Evolutionary conservation across 2,329 filamentous ascomycete species (phyloP).

Genomic region (Fusarium mundagurra): DNA sequence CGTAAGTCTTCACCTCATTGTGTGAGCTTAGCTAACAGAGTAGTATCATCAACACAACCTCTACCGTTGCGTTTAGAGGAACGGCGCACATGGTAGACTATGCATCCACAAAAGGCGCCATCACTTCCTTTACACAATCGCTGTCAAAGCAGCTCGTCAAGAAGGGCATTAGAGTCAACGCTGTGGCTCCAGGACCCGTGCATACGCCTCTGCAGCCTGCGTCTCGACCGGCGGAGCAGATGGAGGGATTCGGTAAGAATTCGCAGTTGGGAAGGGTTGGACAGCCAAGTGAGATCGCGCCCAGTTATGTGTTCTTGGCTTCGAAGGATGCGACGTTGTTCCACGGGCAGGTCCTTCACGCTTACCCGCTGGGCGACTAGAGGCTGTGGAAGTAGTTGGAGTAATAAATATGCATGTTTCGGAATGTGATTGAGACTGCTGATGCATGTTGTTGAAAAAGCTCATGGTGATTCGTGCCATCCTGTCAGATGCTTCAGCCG

Average conservation of each 20-base stretch:
- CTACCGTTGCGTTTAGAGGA: conserved; percentile 64
- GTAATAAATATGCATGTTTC: background rate
- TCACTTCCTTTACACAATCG: conserved; percentile 64
- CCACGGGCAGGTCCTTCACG: conserved; percentile 52
- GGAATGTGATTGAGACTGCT: background rate
- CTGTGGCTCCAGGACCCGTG: conserved; percentile 55
- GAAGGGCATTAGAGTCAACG: conserved; percentile 66
- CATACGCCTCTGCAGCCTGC: conserved; percentile 57
- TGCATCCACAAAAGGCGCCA: conserved; percentile 66
- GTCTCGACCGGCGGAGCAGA: conserved; percentile 54
- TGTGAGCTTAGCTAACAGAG: background rate
- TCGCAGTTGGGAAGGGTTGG: conserved; percentile 51
- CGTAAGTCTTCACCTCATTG: conserved; percentile 45
- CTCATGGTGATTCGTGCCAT: rapidly evolving
- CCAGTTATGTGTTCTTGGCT: conserved; percentile 53
- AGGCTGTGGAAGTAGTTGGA: no score
- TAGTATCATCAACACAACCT: conserved; percentile 67
- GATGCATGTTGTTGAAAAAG: no score
- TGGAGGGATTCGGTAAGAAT: conserved; percentile 55
- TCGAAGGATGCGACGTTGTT: conserved; percentile 52
- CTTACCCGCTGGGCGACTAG: conserved; percentile 53
- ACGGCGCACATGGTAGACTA: conserved; percentile 64
- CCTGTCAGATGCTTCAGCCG: background rate
- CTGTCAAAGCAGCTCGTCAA: conserved; percentile 62
- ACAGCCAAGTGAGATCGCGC: conserved; percentile 57